These are phyloP conservation scores for Piloderma croceum DNA, from an alignment of 768 basidiomycete genomes.

Conservation along the genomic window DNA sequence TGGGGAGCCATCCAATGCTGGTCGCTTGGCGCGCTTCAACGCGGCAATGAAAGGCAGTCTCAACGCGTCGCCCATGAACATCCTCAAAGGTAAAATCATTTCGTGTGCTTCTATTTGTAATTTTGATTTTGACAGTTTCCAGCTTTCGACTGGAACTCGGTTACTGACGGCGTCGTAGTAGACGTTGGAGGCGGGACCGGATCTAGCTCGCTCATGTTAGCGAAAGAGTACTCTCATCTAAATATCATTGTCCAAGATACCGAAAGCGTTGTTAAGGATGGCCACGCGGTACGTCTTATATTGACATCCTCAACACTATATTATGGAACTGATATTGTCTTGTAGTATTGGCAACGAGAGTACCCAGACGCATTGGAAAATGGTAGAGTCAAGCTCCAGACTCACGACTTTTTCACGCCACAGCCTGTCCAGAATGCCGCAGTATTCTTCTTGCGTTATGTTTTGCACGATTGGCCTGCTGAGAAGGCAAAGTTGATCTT, in stretches of 20 bases:
- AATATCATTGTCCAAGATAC: constrained; percentile 25
- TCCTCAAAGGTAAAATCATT: no score
- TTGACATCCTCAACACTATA: no score
- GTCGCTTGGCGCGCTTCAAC: no score
- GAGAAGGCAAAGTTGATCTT: constrained; percentile 10
- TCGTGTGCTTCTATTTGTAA: no score
- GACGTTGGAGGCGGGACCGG: constrained; percentile 29
- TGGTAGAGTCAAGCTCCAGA: constrained; percentile 7
- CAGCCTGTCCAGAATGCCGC: constrained; percentile 15
- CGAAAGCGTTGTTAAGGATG: constrained; percentile 12
- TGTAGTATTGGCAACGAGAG: constrained; percentile 4
- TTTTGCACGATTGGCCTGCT: constrained; percentile 24
- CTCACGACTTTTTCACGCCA: constrained; percentile 16
- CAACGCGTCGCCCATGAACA: no score
- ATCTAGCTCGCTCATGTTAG: constrained; percentile 15
- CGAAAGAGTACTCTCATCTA: constrained; percentile 14
- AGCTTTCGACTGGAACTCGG: no score
- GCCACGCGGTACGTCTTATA: constrained; percentile 3
- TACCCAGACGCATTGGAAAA: constrained; percentile 6
- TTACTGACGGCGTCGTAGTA: constrained; percentile 22
- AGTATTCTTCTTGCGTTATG: constrained; percentile 16
- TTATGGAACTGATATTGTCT: not conserved
- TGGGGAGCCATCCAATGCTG: no score
- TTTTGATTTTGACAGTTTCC: no score
- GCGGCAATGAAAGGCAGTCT: no score